These are phyloP conservation scores for Fraxinus latifolia DNA, from an alignment of 305 asterid species.

Conservation along the genomic window DNA sequence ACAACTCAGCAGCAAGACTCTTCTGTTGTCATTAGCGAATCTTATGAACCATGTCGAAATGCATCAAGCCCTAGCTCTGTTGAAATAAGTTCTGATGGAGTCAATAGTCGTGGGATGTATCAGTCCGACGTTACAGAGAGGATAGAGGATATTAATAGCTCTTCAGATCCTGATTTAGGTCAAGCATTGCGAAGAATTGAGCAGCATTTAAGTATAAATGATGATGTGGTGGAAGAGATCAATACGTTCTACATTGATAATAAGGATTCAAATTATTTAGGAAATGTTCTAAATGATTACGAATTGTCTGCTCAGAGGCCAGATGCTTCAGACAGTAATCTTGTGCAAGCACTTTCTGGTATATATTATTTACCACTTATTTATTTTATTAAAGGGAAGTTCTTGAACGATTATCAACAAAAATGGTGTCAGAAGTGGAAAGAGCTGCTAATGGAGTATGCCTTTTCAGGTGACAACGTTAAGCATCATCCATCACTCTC, in stretches of 20 bases:
- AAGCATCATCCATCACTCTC: slow-evolving; percentile 36
- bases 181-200: slow-evolving; percentile 53
- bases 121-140: slow-evolving; percentile 30
- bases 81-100: slow-evolving; percentile 61
- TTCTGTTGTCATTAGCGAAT: slow-evolving; percentile 45
- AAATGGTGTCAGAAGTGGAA: slow-evolving; percentile 15
- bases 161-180: slow-evolving; percentile 50
- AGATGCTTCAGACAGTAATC: too few relatives aligned
- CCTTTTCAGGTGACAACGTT: slow-evolving; percentile 43
- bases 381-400: not conserved
- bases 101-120: slow-evolving; percentile 28
- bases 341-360: slow-evolving; percentile 25
- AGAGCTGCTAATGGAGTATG: slow-evolving; percentile 29
- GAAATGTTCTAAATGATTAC: too few relatives aligned
- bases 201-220: too few relatives aligned
- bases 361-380: slow-evolving; percentile 14
- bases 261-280: too few relatives aligned
- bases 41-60: slow-evolving; percentile 47
- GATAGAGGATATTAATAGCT: slow-evolving; percentile 42
- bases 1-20: slow-evolving; percentile 54
- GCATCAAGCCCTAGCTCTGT: slow-evolving; percentile 63
- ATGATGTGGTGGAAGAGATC: too few relatives aligned
- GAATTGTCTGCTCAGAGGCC: too few relatives aligned
- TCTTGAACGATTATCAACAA: slow-evolving; percentile 4
- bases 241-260: too few relatives aligned